Base-by-base conservation (phyloP, 73 alveolate species). In the Diophrys appendiculata region DNA sequence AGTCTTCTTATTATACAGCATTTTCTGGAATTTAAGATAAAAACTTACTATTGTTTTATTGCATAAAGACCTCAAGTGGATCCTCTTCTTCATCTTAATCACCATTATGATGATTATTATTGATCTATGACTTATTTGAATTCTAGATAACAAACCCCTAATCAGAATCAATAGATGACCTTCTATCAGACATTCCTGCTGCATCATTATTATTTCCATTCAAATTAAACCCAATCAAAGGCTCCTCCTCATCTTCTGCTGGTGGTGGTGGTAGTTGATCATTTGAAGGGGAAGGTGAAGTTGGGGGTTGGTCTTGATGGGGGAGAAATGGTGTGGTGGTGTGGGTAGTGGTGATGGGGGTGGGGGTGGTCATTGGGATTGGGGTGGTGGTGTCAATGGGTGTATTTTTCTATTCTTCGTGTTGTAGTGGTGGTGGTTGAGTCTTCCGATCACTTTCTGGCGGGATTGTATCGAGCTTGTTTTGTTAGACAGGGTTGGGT, bases 1-100 rank as follows among this genome's bases (percentile, higher is more conserved):
- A 13, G 56, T 68, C 31, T 22, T 68, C 55, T 33, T 76, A 65
- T 26, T 29, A 52, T 2, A 29, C 69, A 18, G 87, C 83, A 34
- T 80, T 78, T 27, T 54, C 33, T 8, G 54, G 28, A 52, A 73
- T 54, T 23, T n/a, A n/a, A 14, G 33, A 1, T 1, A 27, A 29
- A 73, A 78, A 69, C 88, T 72, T 70, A 84, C 93, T 2, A 92
- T 82, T 54, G 78, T 53, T 70, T 81, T 88, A n/a, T n/a, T n/a
- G n/a, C 97, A 92, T 92, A 68, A 54, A 92, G 64, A 90, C 95
- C 28, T 92, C 97, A 24, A 92, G 81, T 31, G 94, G 92, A 69
- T 89, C 97, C 65, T 88, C 95, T 65, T 81, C 94, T 30, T 91
- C 97, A 26, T 75, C 53, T 31, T 80, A 77, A 8, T 64, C 80